These are phyloP conservation scores for Gaeumannomyces sp. DNA, from an alignment of 2,329 filamentous ascomycete genomes.

Conservation along the genomic window DNA sequence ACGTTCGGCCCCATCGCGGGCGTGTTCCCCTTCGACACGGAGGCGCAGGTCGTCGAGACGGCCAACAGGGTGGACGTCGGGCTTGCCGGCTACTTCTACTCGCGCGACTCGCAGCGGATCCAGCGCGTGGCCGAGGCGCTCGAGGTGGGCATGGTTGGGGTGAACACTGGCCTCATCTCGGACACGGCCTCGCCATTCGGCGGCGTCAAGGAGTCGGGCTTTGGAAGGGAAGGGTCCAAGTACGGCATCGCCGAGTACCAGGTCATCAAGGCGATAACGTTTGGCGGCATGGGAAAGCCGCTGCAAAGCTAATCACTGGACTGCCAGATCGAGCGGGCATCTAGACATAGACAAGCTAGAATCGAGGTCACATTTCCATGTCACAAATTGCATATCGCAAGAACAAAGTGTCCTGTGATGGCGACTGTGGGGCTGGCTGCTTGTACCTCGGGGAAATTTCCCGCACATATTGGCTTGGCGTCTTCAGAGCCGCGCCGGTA, in stretches of 20 bases:
- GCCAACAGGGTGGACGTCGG: constrained; percentile 83
- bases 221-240: constrained; percentile 70
- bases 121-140: constrained; percentile 60
- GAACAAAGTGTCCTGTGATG: neutral
- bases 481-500: neutral
- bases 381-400: neutral
- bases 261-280: constrained; percentile 62
- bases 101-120: constrained; percentile 52
- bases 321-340: neutral
- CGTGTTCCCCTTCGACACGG: constrained; percentile 80
- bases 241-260: constrained; percentile 75
- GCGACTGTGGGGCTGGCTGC: too few species aligned
- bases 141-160: constrained; percentile 82
- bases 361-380: neutral
- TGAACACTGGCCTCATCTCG: constrained; percentile 67
- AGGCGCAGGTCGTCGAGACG: constrained; percentile 77
- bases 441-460: neutral
- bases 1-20: constrained; percentile 94
- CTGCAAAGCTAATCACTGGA: constrained; percentile 35
- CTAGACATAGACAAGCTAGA: neutral
- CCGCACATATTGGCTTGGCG: neutral
- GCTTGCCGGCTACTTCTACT: constrained; percentile 92
- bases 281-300: constrained; percentile 49
- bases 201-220: constrained; percentile 76
- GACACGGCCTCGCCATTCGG: constrained; percentile 61